Conservation (phyloP, 257 asterid genomes). For the Jacaranda copaia region DNA sequence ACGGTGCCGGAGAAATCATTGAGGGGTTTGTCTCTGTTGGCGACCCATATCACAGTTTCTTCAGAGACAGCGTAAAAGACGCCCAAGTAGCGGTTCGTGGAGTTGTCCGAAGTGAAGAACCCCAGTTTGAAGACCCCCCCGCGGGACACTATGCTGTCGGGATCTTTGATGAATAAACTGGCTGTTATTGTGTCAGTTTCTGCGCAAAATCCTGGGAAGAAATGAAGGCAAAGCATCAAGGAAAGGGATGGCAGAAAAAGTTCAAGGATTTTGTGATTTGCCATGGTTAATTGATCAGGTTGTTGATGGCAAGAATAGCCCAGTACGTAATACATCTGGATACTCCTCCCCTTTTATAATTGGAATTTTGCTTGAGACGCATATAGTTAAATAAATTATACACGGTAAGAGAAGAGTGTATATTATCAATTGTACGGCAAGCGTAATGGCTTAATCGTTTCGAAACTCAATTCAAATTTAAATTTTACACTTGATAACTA, state of each 20-base stretch:
- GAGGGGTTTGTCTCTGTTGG: conserved; percentile 49
- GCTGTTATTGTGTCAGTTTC: conserved; percentile 39
- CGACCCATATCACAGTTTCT: conserved; percentile 46
- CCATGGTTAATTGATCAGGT: no score
- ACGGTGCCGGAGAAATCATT: conserved; percentile 36
- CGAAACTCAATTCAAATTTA: no score
- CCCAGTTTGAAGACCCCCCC: conserved; percentile 38
- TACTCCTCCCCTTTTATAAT: no score
- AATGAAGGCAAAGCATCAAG: conserved; percentile 2
- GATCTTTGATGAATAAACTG: conserved; percentile 32
- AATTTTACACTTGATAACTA: no score
- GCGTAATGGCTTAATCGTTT: no score
- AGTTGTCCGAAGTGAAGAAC: conserved; percentile 47
- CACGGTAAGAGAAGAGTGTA: no score
- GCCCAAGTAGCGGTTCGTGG: conserved; percentile 53
- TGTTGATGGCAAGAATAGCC: no score
- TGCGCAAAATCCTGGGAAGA: conserved; percentile 19
- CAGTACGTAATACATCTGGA: no score
- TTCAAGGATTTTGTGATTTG: no score
- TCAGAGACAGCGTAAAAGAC: conserved; percentile 45
- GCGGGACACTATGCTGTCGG: conserved; percentile 34
- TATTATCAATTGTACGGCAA: no score
- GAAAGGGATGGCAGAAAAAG: neutral
- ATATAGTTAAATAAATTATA: no score
- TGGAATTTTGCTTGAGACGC: no score